Base-by-base conservation (phyloP, 345 rosid species). In the Euphorbia peplus region DNA sequence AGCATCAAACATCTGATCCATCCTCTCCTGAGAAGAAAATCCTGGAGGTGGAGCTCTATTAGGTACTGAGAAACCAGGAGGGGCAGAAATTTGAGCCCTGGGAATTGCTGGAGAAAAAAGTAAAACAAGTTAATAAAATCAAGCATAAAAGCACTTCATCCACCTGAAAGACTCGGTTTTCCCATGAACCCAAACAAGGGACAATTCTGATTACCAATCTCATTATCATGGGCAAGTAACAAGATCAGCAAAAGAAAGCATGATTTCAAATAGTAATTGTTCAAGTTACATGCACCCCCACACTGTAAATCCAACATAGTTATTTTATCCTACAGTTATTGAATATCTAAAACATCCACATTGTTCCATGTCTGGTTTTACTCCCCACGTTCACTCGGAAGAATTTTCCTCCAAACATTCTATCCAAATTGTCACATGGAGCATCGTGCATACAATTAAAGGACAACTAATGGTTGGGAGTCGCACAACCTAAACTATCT, bases 31-130 rank as follows among this genome's bases (percentile, higher is more conserved):
- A 30, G 87, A 81, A 75, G 91, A 81, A 79, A 93, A 93, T 53
- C 98, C 97, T 0, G 98, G 98, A 8, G 98, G 97, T 29, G 98
- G 97, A 57, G 91, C 83, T 79, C 91, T 86, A 75, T 75, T 91
- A 64, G 95, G 91, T 24, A 79, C 82, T 52, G 95, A 76, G 69
- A 93, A 91, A 71, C 98, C 97, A 54, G 98, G 98, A 15, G 96
- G 97, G 37, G 88, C 95, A 41, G 89, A 84, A 52, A 86, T 72
- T 74, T 86, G 97, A 77, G 87, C 67, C 64, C 96, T 83, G 18
- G 93, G 79, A 78, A 69, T 84, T 50, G 76, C 77, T 74, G 35
- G 14, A 47, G 10, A 29, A 64, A 59, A 78, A 19, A n/a, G n/a
- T n/a, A n/a, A n/a, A n/a, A 21, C 21, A 25, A 35, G 47, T 7